Conservation (phyloP, 1,139 yeast genomes). For the Suhomyces bribrorum region DNA sequence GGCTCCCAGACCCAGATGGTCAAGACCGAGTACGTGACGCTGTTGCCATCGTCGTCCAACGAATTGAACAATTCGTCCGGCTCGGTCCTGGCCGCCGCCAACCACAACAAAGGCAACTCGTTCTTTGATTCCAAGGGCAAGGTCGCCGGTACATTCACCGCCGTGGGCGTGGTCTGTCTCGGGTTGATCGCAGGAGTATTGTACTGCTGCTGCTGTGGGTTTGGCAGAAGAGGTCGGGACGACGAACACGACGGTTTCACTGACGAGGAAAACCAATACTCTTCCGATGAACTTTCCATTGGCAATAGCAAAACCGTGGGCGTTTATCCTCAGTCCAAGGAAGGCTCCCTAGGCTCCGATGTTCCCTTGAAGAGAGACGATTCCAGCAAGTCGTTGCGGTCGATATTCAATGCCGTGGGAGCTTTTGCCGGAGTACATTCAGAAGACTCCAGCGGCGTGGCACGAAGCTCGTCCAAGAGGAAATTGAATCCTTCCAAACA, state of each 20-base stretch:
- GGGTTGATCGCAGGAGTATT: slow-evolving; percentile 38
- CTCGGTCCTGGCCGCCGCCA: slow-evolving; percentile 11
- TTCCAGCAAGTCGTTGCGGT: slow-evolving; percentile 38
- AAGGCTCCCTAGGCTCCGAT: slow-evolving; percentile 17
- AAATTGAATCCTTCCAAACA: slow-evolving; percentile 22
- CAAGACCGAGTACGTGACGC: slow-evolving; percentile 26
- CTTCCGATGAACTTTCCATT: slow-evolving; percentile 33
- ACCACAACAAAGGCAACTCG: slow-evolving; percentile 19
- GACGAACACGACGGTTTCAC: slow-evolving; percentile 32
- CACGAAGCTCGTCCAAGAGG: slow-evolving; percentile 37
- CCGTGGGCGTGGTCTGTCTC: slow-evolving; percentile 57
- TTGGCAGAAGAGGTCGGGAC: slow-evolving; percentile 18
- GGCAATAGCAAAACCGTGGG: slow-evolving; percentile 23
- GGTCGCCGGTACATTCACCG: slow-evolving; percentile 75
- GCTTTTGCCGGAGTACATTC: slow-evolving; percentile 16
- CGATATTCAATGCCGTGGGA: slow-evolving; percentile 29
- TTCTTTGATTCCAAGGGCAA: slow-evolving; percentile 62
- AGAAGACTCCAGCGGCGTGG: slow-evolving; percentile 18
- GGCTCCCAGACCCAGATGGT: slow-evolving; percentile 25
- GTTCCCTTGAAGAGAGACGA: slow-evolving; percentile 32
- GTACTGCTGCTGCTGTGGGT: slow-evolving; percentile 41
- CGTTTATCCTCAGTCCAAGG: slow-evolving; percentile 15
- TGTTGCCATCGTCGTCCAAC: slow-evolving; percentile 12
- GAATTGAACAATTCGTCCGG: slow-evolving; percentile 6
- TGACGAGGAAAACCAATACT: slow-evolving; percentile 43